Conservation (phyloP, 371 early-diverging fungal species). For the Lichtheimia corymbifera region DNA sequence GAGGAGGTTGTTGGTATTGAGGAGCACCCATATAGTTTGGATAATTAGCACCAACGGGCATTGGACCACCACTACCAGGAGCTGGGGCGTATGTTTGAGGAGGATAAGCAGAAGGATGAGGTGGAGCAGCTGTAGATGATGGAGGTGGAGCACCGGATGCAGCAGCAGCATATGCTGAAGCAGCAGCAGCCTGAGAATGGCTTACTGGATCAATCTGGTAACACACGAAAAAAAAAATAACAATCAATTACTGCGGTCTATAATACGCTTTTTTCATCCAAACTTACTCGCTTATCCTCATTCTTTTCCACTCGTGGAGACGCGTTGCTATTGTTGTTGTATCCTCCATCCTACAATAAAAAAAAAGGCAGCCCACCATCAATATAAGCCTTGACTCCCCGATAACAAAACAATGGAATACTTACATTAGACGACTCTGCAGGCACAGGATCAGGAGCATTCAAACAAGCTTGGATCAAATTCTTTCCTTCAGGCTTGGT, state of each 20-base stretch:
- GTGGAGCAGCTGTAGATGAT: not conserved
- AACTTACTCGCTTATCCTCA: slow-evolving; percentile 12
- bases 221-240: not conserved
- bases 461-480: slow-evolving; percentile 94
- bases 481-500: slow-evolving; percentile 93
- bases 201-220: not conserved
- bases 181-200: not conserved
- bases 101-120: slow-evolving; percentile 1
- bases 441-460: slow-evolving; percentile 67
- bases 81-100: slow-evolving; percentile 1
- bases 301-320: slow-evolving; percentile 18
- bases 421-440: slow-evolving; percentile 17
- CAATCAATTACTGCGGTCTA: not conserved
- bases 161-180: not conserved
- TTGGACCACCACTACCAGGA: slow-evolving; percentile 2
- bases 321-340: slow-evolving; percentile 10
- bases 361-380: not conserved
- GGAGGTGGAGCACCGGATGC: not conserved
- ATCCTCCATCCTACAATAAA: not conserved
- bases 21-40: slow-evolving; percentile 4
- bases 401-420: not conserved
- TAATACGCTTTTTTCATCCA: not conserved
- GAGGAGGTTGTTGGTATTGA: slow-evolving; percentile 10
- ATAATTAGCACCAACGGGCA: slow-evolving; percentile 3
- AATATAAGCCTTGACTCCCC: no score